Base-by-base conservation (phyloP, 2,329 filamentous ascomycete genomes). In the Didymella segeticola region DNA sequence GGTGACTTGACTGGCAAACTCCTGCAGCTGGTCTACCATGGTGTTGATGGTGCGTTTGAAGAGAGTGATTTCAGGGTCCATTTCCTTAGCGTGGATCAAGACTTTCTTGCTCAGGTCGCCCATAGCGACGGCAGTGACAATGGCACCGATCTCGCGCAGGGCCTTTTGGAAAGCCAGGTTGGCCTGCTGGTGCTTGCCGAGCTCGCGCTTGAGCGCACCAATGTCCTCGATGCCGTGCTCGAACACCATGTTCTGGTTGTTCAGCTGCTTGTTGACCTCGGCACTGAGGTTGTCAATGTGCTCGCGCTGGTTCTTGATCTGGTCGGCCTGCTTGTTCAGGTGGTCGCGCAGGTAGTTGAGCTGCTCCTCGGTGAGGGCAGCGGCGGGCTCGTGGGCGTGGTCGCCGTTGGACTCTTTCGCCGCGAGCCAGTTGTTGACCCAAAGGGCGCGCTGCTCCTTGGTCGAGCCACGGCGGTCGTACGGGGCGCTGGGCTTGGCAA, bases 81-180 rank as follows among this genome's bases (percentile, higher is more conserved):
- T 95, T 79, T 98, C 93, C 63, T 96, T 89, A 4, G 90, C 90
- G 73, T 97, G 95, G 75, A 98, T 96, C 69, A 93, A 86, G 60
- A 97, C 93, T 78, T 96, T 96, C 82, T 96, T 97, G 75, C 92
- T 96, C 57, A 98, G 82, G 72, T 98, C 93, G 77, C 93, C 93
- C 68, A 91, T 91, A 52, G 93, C 95, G 63, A 98, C 95, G 58
- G 93, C 93, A 19, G 95, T 97, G 68, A 98, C 91, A 66, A 99
- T 98, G 72, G 93, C 95, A 66, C 95, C 95, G 64, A 99, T 98
- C 75, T 99, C 95, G 61, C 93, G 87, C 27, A 99, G 80, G 10
- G 95, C 95, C 77, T 98, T 98, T 74, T 98, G 93, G 83, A 98
- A 99, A 66, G 95, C 96, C 76, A 96, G 88, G 76, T 99, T 99